Evolutionary conservation across 2,329 filamentous ascomycete species (phyloP).

Genomic region (Colletotrichum lini): DNA sequence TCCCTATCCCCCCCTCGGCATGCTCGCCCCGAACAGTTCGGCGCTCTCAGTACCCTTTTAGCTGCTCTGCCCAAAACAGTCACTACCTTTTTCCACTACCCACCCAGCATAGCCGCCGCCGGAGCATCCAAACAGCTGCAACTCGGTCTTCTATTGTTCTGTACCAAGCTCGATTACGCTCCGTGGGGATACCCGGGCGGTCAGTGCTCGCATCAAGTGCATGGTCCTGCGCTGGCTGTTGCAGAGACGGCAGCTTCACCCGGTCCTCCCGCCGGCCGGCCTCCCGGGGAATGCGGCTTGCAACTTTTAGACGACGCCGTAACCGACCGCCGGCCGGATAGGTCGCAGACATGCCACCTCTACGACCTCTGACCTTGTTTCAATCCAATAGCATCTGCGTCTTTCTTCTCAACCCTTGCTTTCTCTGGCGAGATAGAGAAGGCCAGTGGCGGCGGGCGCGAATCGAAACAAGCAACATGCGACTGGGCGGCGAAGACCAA

Average conservation of each 20-base stretch:
- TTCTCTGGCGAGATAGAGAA: not conserved
- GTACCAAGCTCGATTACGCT: conserved; percentile 11
- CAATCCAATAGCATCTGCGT: not conserved
- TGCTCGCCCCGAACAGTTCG: not conserved
- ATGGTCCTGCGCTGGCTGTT: conserved; percentile 18
- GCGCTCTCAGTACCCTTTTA: conserved; percentile 2
- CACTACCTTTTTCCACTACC: not conserved
- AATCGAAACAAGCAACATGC: conserved; percentile 24
- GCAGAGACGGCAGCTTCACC: conserved; percentile 34
- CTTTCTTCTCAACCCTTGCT: not conserved
- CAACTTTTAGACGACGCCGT: conserved; percentile 12
- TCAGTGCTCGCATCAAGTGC: conserved; percentile 32
- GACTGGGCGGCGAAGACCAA: not conserved
- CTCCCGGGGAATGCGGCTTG: conserved; percentile 36
- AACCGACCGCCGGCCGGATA: conserved; percentile 11
- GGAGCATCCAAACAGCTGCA: conserved; percentile 23
- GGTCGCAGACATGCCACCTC: conserved; percentile 8
- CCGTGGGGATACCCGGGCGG: conserved; percentile 27
- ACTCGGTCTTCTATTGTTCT: conserved; percentile 18
- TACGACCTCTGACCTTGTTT: conserved; percentile 1
- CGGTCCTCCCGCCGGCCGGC: conserved; percentile 20
- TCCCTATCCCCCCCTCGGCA: not conserved
- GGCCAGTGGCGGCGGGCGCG: not conserved
- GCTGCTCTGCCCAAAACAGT: conserved; percentile 15
- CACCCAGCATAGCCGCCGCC: not conserved